Base-by-base conservation (phyloP, 805 yeast species). In the Wickerhamiella bombiphila region DNA sequence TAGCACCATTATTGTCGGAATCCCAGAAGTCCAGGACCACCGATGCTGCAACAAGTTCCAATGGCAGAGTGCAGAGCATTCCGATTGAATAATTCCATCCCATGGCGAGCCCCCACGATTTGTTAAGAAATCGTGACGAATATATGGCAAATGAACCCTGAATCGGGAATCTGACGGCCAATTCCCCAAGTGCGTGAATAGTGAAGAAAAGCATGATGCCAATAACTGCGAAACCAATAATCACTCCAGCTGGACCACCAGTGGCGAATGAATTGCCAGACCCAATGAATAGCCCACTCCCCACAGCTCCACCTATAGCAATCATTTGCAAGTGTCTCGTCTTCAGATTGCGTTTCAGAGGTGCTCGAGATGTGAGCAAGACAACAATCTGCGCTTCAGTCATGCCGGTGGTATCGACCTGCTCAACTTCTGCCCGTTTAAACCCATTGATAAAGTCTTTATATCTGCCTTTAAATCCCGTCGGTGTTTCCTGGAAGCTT, bases 31-130 rank as follows among this genome's bases (percentile, higher is more conserved):
- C 55, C 36, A 71, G 58, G 5, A 74, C 62, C 50, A 72, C 65
- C 5, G 76, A 63, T 3, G 76, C 73, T 1, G 76, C 74, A 26
- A 69, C 72, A 36, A 76, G 60, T 51, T 76, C 82, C 38, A 76
- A 60, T 0, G 82, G 81, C 37, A 73, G 59, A 29, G 72, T 66
- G 32, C 72, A 72, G 19, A 74, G 58, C 71, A 72, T 70, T 50
- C 70, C 74, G 40, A 74, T 52, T 39, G 69, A 68, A 50, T 76
- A 76, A 51, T 73, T 71, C 79, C 78, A 72, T 31, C 76, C 79
- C 49, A 72, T 68, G 22, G 80, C 72, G 48, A 75, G 73, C 2
- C 80, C 80, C 50, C 73, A 60, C 4, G 76, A 68, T 6, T 74
- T 74, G 43, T 74, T 80, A 33, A 74, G 61, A 43, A 74, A 65